Conservation (phyloP, 768 basidiomycete genomes). For the Leccinum sublutescens region DNA sequence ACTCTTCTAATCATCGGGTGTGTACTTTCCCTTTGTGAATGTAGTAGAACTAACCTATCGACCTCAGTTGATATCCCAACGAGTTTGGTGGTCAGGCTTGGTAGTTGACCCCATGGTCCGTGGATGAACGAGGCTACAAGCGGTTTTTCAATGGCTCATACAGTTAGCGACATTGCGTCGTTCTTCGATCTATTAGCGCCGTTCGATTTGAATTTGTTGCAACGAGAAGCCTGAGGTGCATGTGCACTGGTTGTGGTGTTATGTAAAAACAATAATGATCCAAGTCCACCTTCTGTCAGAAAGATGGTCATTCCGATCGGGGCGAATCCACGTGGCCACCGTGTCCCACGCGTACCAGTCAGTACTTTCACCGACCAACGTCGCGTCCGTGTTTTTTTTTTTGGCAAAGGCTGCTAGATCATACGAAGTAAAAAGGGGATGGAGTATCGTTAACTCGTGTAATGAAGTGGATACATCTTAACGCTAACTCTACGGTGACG, state of each 20-base stretch:
- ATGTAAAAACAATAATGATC: not conserved
- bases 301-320: not conserved
- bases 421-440: too few species aligned
- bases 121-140: not conserved
- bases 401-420: too few species aligned
- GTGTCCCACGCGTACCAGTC: too few species aligned
- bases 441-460: too few species aligned
- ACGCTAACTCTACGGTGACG: too few species aligned
- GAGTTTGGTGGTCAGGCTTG: not conserved
- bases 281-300: not conserved
- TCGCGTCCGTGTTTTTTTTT: too few species aligned
- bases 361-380: too few species aligned
- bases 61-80: not conserved
- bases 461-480: too few species aligned
- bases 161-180: constrained; percentile 24
- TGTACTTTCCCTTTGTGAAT: not conserved
- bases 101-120: too few species aligned
- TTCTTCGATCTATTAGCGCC: not conserved
- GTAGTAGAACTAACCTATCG: not conserved
- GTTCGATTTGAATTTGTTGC: not conserved
- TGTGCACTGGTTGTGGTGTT: not conserved
- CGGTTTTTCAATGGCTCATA: not conserved
- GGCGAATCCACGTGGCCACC: too few species aligned
- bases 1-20: not conserved
- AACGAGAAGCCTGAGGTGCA: not conserved